Evolutionary conservation across 164 flowering plant genomes (phyloP), one percentile per base, ranked within the genome.

Genomic region (Vitis amurensis): DNA sequence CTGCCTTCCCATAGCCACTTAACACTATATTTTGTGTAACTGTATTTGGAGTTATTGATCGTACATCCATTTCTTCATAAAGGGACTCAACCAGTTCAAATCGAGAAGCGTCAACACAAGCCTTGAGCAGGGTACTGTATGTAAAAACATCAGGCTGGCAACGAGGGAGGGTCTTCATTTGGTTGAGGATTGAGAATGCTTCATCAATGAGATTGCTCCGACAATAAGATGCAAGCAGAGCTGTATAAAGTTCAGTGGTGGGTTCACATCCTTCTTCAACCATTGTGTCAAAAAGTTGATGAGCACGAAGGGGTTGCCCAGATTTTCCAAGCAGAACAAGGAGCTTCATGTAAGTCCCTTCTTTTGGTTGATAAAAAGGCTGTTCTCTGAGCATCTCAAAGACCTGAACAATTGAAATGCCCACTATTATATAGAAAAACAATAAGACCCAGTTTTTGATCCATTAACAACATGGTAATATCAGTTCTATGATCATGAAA

Each of bases 61-160:
- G 74, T 17, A 81, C 88, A 69, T 72, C 80, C 99, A 95, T 95
- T 73, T 95, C 91, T 53, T 77, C 77, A 73, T 88, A 95, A 13
- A 95, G 75, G 14, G 86, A 71, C 62, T 87, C 92, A 10, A 95
- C 88, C 30, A 90, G 67, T 13, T 91, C 96, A 68, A 95, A 95
- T 14, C 79, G 83, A 2, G 77, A 64, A 59, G 86, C 80, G 72
- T 95, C 98, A 37, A 86, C 88, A 74, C 98, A 95, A 47, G 88
- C 88, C 79, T 95, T 95, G 50, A 93, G 74, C 56, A 95, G 81
- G 50, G 78, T 87, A 67, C 94, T 90, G 65, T 89, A 95, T 0
- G 97, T 89, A 70, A 72, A 91, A 55, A 90, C 91, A 77, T 93
- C 97, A 30, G 98, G 99, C 76, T 95, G 98, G 83, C 98, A 93